phyloP scores from a whole-genome alignment of 352 stramenopile genomes.

The Phytophthora uliginosa region DNA sequence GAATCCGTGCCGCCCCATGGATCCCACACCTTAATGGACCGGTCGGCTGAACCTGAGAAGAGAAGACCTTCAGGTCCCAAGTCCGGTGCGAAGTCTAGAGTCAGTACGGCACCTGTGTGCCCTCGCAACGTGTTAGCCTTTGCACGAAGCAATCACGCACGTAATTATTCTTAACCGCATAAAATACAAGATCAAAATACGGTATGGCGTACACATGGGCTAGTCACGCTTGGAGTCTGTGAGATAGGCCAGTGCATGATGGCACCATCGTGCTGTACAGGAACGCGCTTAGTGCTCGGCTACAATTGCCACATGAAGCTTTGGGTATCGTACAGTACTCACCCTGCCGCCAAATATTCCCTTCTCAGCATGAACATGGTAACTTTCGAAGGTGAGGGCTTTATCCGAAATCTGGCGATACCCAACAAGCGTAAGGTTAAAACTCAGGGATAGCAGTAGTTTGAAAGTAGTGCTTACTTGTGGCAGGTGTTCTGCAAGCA shows the following conservation, averaged over 20 bases:
- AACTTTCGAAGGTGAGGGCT: slow-evolving; percentile 53
- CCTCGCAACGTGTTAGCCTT: slow-evolving; percentile 62
- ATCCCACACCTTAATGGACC: slow-evolving; percentile 82
- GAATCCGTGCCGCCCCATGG: slow-evolving; percentile 59
- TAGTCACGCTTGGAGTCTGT: slow-evolving; percentile 53
- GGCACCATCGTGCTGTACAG: slow-evolving; percentile 64
- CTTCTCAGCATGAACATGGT: slow-evolving; percentile 49
- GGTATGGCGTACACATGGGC: slow-evolving; percentile 44
- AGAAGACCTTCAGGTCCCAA: slow-evolving; percentile 65
- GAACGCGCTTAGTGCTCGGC: not conserved
- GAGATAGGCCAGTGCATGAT: slow-evolving; percentile 72
- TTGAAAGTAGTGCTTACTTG: slow-evolving; percentile 33
- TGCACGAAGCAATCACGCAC: not conserved
- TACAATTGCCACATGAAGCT: not conserved
- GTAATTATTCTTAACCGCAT: not conserved
- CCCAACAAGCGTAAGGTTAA: not conserved
- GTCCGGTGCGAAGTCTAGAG: slow-evolving; percentile 54
- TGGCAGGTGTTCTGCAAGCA: slow-evolving; percentile 24
- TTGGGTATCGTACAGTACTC: slow-evolving; percentile 6
- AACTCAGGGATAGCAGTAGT: not conserved
- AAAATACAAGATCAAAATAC: not conserved
- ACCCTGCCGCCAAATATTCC: slow-evolving; percentile 73
- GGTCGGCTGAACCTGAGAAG: slow-evolving; percentile 73
- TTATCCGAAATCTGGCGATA: slow-evolving; percentile 43
- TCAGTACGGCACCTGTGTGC: slow-evolving; percentile 60